phyloP scores from a whole-genome alignment of 257 asterid genomes.

The Sherardia arvensis region DNA sequence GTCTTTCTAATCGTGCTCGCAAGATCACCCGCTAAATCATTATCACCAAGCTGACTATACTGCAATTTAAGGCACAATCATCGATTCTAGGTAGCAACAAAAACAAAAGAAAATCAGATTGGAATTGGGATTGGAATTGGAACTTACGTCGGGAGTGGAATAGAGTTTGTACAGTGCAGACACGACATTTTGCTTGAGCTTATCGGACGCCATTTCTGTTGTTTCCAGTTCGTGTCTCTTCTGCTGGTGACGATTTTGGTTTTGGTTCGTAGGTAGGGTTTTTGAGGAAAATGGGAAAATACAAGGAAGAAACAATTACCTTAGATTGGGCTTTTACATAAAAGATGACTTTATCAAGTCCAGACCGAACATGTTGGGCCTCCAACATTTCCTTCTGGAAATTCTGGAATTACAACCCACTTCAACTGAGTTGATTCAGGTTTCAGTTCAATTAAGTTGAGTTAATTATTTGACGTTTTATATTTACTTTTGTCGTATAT shows the following conservation, averaged over 20 bases:
- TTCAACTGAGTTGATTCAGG: too few species aligned
- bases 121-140: too few species aligned
- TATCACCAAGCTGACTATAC: slow-evolving; percentile 24
- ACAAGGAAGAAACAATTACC: background rate
- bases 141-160: slow-evolving; percentile 49
- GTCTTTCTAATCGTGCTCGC: slow-evolving; percentile 34
- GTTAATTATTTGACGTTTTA: too few species aligned
- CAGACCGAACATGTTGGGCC: slow-evolving; percentile 1
- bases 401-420: too few species aligned
- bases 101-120: background rate
- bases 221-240: background rate
- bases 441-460: too few species aligned
- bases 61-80: slow-evolving; percentile 17
- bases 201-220: slow-evolving; percentile 43
- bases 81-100: slow-evolving; percentile 2
- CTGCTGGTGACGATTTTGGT: background rate
- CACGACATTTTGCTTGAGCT: slow-evolving; percentile 29
- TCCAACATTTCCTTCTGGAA: too few species aligned
- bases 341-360: background rate
- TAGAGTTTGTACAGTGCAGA: slow-evolving; percentile 50
- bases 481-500: too few species aligned
- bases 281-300: background rate
- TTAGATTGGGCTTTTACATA: slow-evolving; percentile 2
- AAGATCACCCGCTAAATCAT: slow-evolving; percentile 34
- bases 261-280: slow-evolving; percentile 11